phyloP scores from a whole-genome alignment of 768 basidiomycete genomes.

The Rhizopogon roseolus region DNA sequence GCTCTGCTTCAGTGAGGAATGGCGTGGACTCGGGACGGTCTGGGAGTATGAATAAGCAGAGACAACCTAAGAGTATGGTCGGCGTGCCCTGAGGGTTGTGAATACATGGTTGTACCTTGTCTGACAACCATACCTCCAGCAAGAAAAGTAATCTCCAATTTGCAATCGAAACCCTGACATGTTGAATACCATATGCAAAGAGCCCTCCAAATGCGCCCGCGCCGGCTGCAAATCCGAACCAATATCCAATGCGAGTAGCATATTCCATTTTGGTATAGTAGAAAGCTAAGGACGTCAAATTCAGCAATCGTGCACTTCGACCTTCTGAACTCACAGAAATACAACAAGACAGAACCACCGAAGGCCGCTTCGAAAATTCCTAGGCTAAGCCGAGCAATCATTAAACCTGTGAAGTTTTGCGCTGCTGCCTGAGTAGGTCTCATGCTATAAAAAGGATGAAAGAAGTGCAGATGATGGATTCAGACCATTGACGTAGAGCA shows the following conservation, averaged over 20 bases:
- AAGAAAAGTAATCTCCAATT: slow-evolving; percentile 37
- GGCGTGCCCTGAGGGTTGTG: slow-evolving; percentile 50
- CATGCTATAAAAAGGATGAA: neutral
- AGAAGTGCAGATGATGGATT: neutral
- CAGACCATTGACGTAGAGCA: slow-evolving; percentile 68
- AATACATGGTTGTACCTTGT: neutral
- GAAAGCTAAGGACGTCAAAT: slow-evolving; percentile 28
- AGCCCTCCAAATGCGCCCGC: slow-evolving; percentile 54
- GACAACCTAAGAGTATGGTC: slow-evolving; percentile 22
- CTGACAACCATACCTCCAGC: slow-evolving; percentile 14
- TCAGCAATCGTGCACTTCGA: slow-evolving; percentile 10
- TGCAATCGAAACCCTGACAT: slow-evolving; percentile 31
- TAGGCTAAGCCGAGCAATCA: slow-evolving; percentile 26
- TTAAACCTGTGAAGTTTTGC: slow-evolving; percentile 21
- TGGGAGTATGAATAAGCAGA: slow-evolving; percentile 27
- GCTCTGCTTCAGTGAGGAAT: slow-evolving; percentile 28
- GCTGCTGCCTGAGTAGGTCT: slow-evolving; percentile 19
- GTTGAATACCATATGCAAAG: slow-evolving; percentile 47
- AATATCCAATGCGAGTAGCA: slow-evolving; percentile 43
- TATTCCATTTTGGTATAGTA: slow-evolving; percentile 46
- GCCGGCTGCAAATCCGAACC: slow-evolving; percentile 54
- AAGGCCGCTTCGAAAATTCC: slow-evolving; percentile 32
- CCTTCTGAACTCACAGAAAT: slow-evolving; percentile 17
- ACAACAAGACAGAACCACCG: slow-evolving; percentile 25
- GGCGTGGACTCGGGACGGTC: slow-evolving; percentile 28